Base-by-base conservation (phyloP, 495 filamentous ascomycete genomes). In the Neurospora sp. region DNA sequence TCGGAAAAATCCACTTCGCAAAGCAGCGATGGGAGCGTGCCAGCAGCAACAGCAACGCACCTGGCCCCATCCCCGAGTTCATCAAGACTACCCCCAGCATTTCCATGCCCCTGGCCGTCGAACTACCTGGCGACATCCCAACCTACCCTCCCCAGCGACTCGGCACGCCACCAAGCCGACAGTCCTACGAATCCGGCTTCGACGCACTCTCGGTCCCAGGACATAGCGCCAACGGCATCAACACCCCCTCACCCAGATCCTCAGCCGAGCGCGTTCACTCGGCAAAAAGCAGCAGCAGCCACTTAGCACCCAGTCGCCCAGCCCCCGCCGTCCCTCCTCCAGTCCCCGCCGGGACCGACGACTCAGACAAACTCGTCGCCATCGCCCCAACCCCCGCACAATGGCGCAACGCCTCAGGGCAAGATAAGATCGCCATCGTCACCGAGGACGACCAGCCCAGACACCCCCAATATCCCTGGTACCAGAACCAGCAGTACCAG, bases 1-100 rank as follows among this genome's bases (percentile, higher is more conserved):
- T 98, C 77, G 93, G 91, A 69, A 91, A 92, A 80, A 94, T 98
- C 61, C 87, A 96, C 76, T 86, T 89, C 71, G 91, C 91, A 77
- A 84, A 83, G 77, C 79, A 81, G 70, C 80, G 85, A 39, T 85
- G 75, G 74, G 80, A 83, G 70, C 80, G 80, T 22, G 37, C 80
- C 46, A 71, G 71, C 65, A 65, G 27, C 53, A 31, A 31, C 22
- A 65, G 53, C 53, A 65, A 35, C 27, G 27, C 27, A 0, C 20
- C 42, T n/a, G 69, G 74, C 16, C 74, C 69, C n/a, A 65, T 77
- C 31, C 79, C 82, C 14, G 76, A 81, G 14, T 76, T 80, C 46
- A 71, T 78, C 31, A 73, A 83, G 68, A 74, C 77, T 1, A 74
- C 80, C 27, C 72, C 77, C 11, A 80, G 83, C 61, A 80, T 84